Evolutionary conservation across 148 eudicot genomes (phyloP), one percentile per base, ranked within the genome.

Genomic region (Heliosperma pusillum): DNA sequence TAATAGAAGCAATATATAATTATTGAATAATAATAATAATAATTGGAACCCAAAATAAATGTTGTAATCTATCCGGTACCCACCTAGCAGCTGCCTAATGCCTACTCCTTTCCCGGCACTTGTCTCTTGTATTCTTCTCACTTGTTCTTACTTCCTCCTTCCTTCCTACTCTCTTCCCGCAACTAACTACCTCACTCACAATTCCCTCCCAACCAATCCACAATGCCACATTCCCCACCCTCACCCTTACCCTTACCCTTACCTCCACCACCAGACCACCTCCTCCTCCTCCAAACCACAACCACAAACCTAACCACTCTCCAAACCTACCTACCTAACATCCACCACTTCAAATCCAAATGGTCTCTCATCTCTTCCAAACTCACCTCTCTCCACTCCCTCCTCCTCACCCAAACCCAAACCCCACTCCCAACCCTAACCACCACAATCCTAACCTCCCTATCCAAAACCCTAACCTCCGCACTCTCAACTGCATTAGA

Each of bases 351-450:
- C 86, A 86, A 83, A 58, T 45, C 78, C 50, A 90, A 90, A 44
- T 92, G 97, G 97, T 85, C 96, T 0, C 77, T 79, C 17, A 85
- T 92, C 81, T 19, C 69, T 8, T 16, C 88, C 79, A 93, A 91
- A 59, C 88, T 93, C 78, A 12, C 85, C 76, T 56, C 80, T 29
- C 87, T 91, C 74, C 79, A 70, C 15, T 13, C 87, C 12, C 83
- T 63, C 55, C 86, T 93, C 80, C 10, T 83, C 61, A 82, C 77
- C 84, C 83, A 84, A 67, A 33, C 83, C 58, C 81, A 83, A 4
- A 17, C 53, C 25, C 82, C 56, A 47, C 70, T 19, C 29, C 69
- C 71, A 27, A 69, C 85, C 0, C 84, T 87, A 77, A 83, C 88
- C 25, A 22, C 72, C 10, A 80, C 88, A 22, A 85, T 91, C 29